Conservation (phyloP, 371 early-diverging fungal genomes). For the Blakeslea trispora region DNA sequence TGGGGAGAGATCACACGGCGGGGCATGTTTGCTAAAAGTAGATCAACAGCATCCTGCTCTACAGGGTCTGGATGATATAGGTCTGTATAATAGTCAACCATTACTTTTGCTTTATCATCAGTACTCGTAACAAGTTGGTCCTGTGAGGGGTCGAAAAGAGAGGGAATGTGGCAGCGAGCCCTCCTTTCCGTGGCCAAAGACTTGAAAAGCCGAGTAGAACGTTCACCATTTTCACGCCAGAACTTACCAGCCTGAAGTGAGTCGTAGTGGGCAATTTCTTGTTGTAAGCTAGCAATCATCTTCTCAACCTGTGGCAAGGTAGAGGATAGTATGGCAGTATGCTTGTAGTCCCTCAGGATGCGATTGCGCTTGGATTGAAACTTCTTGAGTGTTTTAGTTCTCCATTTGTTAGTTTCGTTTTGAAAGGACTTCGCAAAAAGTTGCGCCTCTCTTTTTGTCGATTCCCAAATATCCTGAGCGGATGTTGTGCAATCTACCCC, state of each 20-base stretch:
- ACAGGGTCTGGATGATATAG: neutral
- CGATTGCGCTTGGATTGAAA: neutral
- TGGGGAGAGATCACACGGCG: too few relatives aligned
- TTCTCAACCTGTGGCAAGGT: neutral
- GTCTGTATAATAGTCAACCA: neutral
- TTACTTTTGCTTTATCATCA: neutral
- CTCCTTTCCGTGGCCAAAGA: neutral
- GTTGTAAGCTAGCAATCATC: neutral
- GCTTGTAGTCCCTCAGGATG: neutral
- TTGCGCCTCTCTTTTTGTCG: neutral
- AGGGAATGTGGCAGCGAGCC: neutral
- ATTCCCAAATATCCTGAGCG: neutral
- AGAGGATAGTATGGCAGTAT: neutral
- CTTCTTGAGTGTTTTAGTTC: neutral
- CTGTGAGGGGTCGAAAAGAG: neutral
- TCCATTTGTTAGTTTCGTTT: neutral
- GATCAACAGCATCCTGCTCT: neutral
- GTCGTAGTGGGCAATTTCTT: neutral
- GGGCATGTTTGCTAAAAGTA: too few relatives aligned
- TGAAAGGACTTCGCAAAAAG: neutral
- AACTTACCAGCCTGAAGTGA: neutral
- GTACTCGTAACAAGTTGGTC: neutral
- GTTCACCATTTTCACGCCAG: constrained; percentile 1
- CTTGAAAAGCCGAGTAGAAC: neutral
- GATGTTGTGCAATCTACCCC: neutral